Conservation (phyloP, 495 filamentous ascomycete species). For the Chaetomium cochliodes region DNA sequence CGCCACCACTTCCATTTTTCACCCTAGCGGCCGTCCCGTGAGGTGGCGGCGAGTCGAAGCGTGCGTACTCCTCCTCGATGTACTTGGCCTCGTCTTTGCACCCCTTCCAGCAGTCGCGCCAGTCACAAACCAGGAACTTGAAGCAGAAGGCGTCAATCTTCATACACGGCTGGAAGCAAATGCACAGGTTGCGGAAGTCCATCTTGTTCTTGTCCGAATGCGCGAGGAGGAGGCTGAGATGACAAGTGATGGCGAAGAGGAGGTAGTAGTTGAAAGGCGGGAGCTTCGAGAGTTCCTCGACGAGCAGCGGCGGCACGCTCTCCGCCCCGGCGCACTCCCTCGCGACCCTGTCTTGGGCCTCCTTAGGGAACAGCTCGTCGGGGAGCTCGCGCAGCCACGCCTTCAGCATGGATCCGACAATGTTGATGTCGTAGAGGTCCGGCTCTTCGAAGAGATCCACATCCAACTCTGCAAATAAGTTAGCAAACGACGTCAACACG, state of each 20-base stretch:
- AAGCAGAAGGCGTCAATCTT: constrained; percentile 89
- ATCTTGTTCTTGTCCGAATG: constrained; percentile 91
- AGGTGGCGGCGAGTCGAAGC: constrained; percentile 55
- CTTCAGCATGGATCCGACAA: constrained; percentile 88
- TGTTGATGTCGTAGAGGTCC: constrained; percentile 91
- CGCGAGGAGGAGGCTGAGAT: constrained; percentile 80
- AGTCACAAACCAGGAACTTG: constrained; percentile 85
- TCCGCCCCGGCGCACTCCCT: constrained; percentile 71
- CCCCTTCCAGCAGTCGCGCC: constrained; percentile 92
- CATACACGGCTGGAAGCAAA: constrained; percentile 93
- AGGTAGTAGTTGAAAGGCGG: constrained; percentile 95
- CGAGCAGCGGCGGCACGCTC: constrained; percentile 72
- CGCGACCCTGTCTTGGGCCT: constrained; percentile 69
- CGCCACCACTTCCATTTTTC: constrained; percentile 19
- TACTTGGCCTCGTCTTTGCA: constrained; percentile 86
- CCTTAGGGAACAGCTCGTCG: constrained; percentile 83
- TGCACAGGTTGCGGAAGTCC: constrained; percentile 87
- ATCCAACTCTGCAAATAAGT: constrained; percentile 62
- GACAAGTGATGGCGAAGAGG: constrained; percentile 91
- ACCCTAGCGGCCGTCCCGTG: constrained; percentile 24
- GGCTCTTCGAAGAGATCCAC: constrained; percentile 79
- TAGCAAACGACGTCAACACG: constrained; percentile 26
- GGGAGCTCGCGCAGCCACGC: constrained; percentile 92
- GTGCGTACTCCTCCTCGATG: constrained; percentile 68
- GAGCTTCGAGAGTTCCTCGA: constrained; percentile 85